These are phyloP conservation scores for Blastobotrys parvus DNA, from an alignment of 805 yeast genomes.

Conservation along the genomic window DNA sequence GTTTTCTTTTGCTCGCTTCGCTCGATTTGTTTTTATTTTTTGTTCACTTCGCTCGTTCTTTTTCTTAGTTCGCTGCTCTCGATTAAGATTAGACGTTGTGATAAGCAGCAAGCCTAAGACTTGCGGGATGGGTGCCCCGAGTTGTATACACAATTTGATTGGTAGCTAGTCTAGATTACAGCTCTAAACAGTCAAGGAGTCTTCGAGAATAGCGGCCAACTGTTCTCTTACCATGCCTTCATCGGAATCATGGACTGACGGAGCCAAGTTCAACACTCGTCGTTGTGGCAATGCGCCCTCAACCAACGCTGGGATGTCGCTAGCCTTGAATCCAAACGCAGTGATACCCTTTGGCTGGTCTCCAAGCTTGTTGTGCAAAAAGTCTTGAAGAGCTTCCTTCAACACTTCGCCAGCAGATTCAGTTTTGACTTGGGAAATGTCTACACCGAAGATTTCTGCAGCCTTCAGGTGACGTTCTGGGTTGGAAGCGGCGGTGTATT, in stretches of 20 bases:
- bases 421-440: conserved; percentile 27
- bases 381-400: conserved; percentile 29
- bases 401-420: conserved; percentile 33
- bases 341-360: conserved; percentile 31
- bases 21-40: too few species aligned
- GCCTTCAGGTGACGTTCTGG: conserved; percentile 33
- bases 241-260: conserved; percentile 23
- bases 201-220: conserved; percentile 22
- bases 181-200: conserved; percentile 15
- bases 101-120: too few species aligned
- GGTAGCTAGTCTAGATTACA: too few species aligned
- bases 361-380: conserved; percentile 27
- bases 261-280: conserved; percentile 32
- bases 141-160: too few species aligned
- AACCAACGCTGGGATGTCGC: conserved; percentile 30
- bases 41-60: too few species aligned
- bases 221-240: conserved; percentile 24
- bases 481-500: conserved; percentile 32
- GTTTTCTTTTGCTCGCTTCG: not conserved
- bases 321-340: conserved; percentile 27
- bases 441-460: conserved; percentile 31
- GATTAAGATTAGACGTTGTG: too few species aligned
- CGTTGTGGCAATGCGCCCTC: conserved; percentile 33
- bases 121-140: too few species aligned
- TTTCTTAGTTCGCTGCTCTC: too few species aligned